Evolutionary conservation across 371 early-diverging fungal species (phyloP), one percentile per base, ranked within the genome.

Genomic region (Lichtheimia hyalospora): DNA sequence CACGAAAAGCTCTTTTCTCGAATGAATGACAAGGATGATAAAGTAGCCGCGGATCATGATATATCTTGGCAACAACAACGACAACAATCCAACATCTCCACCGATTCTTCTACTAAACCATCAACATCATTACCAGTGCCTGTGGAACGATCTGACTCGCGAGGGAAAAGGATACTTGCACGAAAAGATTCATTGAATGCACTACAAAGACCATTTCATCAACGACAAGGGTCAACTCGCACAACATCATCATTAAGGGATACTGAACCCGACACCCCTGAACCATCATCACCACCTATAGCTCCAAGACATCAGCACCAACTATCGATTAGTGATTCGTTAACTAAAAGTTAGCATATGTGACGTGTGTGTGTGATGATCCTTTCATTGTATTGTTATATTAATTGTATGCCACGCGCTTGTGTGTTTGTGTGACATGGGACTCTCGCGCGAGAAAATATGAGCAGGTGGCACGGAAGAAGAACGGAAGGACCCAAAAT

Each of bases 1-100:
- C 58, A 62, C 16, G 61, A 70, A 20, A 68, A 61, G 15, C 58
- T 80, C 2, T 80, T 80, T 61, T 73, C 73, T 21, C 64, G 25
- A 3, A 18, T 43, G 6, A 43, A 55, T 8, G 52, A 24, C 23
- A 24, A 39, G n/a, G 23, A 7, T 40, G 53, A 28, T 40, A 40
- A 40, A 12, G 20, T 3, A 34, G 34, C 34, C 10, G 34, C 15
- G 13, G 15, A 23, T 51, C 27, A 27, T 21, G 39, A 53, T 53
- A 53, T 27, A 5, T 1, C 18, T 21, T 21, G 21, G n/a, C 50
- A 34, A 28, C 20, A 20, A 18, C 55, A 20, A 15, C 34, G 34
- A 8, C 34, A 34, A 14, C 55, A 55, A 23, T 34, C 25, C 10
- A 20, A 20, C 56, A 18, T 44, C 4, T 13, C 56, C 10, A 34